Percentiles rank a stretch among this genome's conserved stretches.
These are phyloP conservation scores for Yarrowia sp. DNA, from an alignment of 805 yeast species.

Conservation along the genomic window DNA sequence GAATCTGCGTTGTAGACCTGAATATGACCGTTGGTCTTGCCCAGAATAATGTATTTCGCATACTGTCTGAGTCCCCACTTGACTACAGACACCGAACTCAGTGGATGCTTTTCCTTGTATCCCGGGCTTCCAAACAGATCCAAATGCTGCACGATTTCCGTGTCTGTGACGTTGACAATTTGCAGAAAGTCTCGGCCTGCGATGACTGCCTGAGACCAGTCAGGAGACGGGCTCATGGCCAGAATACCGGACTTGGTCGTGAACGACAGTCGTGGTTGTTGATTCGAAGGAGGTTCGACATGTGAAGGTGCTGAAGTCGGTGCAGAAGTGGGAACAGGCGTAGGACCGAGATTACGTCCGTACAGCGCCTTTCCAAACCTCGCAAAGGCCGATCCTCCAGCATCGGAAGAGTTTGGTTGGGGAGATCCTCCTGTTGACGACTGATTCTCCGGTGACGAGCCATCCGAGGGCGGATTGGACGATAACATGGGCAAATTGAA, in stretches of 20 bases:
- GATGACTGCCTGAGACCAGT: slow-evolving; percentile 44
- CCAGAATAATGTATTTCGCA: slow-evolving; percentile 44
- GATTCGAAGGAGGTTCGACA: neutral
- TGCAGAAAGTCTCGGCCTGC: slow-evolving; percentile 46
- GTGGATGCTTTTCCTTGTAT: slow-evolving; percentile 44
- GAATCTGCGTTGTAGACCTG: slow-evolving; percentile 47
- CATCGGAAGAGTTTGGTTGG: slow-evolving; percentile 10
- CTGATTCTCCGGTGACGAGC: slow-evolving; percentile 33
- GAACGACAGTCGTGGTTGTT: slow-evolving; percentile 10
- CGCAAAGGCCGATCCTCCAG: slow-evolving; percentile 42
- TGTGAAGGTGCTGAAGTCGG: slow-evolving; percentile 11
- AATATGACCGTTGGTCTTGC: slow-evolving; percentile 50
- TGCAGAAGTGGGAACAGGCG: slow-evolving; percentile 18
- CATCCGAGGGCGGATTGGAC: slow-evolving; percentile 32
- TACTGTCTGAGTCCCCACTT: slow-evolving; percentile 48
- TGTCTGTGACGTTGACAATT: slow-evolving; percentile 31
- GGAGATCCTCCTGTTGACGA: slow-evolving; percentile 4
- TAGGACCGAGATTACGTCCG: slow-evolving; percentile 30
- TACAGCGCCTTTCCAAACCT: slow-evolving; percentile 46
- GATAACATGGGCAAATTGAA: slow-evolving; percentile 33
- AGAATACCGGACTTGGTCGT: slow-evolving; percentile 44
- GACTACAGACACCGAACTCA: slow-evolving; percentile 47
- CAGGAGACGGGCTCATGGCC: slow-evolving; percentile 47
- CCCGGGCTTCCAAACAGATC: slow-evolving; percentile 42
- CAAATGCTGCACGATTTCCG: slow-evolving; percentile 22